Evolutionary conservation across 2,329 filamentous ascomycete species (phyloP), one percentile per base, ranked within the genome.

Genomic region (Diaporthe sp.): DNA sequence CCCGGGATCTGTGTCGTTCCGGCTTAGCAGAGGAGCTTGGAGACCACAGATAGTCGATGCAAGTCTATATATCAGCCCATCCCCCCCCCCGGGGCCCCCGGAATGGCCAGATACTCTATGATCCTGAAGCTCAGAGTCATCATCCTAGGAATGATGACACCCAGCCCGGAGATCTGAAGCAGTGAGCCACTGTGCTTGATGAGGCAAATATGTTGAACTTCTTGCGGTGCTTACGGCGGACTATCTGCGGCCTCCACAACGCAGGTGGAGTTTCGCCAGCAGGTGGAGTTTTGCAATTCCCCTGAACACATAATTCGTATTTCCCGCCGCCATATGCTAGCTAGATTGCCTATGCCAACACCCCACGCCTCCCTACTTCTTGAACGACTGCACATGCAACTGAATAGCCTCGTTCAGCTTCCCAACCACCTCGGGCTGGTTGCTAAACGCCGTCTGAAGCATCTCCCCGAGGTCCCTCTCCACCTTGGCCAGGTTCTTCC

Each of bases 341-440:
- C 13, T 28, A 68, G 12, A 53, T 39, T 8, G 2, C 15, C 47
- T 15, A 42, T 17, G 13, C 20, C 39, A 34, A 8, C 31, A 4
- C 12, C 34, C 2, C 3, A 6, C 34, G 42, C n/a, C 17, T 7
- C 10, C 9, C 65, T 75, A 75, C 49, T 67, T 71, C 63, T 71
- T 77, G 76, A 89, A 88, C 71, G 88, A 89, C 76, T 89, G 85
- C 17, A 87, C 87, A 77, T 90, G 90, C 75, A 90, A 87, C 80
- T 88, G 85, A 75, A 92, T 90, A 1, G 91, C 90, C 81, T 92
- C 90, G 80, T 90, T 90, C 71, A 93, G 82, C 83, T 91, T 91
- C 12, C 83, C 85, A 70, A 91, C 85, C 15, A 92, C 89, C 79
- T 92, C 90, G 0, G 88, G 88, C 81, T 92, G 90, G 55, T 87